phyloP scores from a whole-genome alignment of 106 monocot genomes.

The Agapanthus africanus region DNA sequence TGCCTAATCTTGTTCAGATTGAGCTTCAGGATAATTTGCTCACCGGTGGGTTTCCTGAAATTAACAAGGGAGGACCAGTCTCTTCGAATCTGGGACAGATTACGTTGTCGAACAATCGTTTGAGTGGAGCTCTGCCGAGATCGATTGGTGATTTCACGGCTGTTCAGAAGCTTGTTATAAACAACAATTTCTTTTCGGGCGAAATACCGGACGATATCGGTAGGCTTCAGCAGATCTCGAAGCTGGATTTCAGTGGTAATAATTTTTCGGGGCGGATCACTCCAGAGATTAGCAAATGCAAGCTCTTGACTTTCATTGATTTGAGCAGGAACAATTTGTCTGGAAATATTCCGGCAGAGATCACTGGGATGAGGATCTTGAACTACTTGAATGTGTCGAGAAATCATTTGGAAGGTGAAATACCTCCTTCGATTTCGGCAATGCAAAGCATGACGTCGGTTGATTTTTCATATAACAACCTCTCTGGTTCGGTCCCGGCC shows the following conservation, averaged over 20 bases:
- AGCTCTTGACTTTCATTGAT: conserved; percentile 52
- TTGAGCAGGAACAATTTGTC: conserved; percentile 55
- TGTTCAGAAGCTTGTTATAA: conserved; percentile 72
- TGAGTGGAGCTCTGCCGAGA: conserved; percentile 31
- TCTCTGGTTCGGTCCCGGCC: conserved; percentile 68
- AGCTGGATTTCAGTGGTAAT: conserved; percentile 66
- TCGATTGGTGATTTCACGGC: conserved; percentile 67
- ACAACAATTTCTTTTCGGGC: conserved; percentile 61
- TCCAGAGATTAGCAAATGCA: conserved; percentile 55
- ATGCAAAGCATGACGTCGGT: conserved; percentile 91
- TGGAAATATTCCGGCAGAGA: conserved; percentile 44
- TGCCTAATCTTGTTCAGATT: conserved; percentile 42
- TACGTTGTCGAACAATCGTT: conserved; percentile 48
- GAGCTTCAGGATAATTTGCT: conserved; percentile 61
- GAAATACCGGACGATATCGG: conserved; percentile 62
- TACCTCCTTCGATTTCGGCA: conserved; percentile 56
- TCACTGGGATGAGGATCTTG: conserved; percentile 68
- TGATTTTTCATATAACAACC: conserved; percentile 90
- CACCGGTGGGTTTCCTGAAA: conserved; percentile 42
- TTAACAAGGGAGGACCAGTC: neutral
- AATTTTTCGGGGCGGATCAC: conserved; percentile 39
- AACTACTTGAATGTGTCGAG: conserved; percentile 84
- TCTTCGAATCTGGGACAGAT: conserved; percentile 40
- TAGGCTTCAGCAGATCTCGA: conserved; percentile 69
- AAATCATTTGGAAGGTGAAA: conserved; percentile 58